Evolutionary conservation across 805 yeast genomes (phyloP), one percentile per base, ranked within the genome.

Genomic region (Zygosaccharomyces rouxii): DNA sequence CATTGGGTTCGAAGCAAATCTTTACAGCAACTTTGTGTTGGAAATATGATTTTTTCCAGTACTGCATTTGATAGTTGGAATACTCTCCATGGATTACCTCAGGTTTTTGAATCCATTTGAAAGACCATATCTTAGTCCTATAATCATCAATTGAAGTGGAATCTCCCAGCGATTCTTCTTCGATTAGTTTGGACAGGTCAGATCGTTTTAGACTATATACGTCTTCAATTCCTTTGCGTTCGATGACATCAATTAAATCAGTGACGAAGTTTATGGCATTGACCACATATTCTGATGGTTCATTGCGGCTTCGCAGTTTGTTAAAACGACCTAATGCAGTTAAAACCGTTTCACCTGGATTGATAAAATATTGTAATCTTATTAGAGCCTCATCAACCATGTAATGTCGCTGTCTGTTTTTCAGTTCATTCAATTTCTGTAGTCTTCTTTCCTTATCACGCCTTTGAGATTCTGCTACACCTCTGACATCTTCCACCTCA

Each of bases 11-110:
- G 4, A 56, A 54, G 3, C 58, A 57, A n/a, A 55, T 55, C 47
- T 60, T 66, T 28, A 73, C 83, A 25, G 65, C 67, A 0, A 74
- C 83, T 9, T 64, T 65, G 44, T 73, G 69, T 3, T 70, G 70
- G 56, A 81, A 81, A 56, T 80, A 78, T 5, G 67, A 62, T 7
- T 58, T 41, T 42, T 66, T 73, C 86, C 86, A 81, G 52, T 74
- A 72, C 18, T 59, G 64, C 83, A 81, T 80, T 48, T 81, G 83
- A 52, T 71, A 75, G 11, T 71, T 59, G 1, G 83, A 70, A 56
- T 66, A 79, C 2, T 76, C 75, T 4, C 82, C 81, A 45, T 78
- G 68, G 2, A 73, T 51, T 25, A 63, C 70, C 1, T 60, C 65
- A 0, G 50, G 49, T 13, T 50, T 57, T 10, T 65, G 72, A 3